These are phyloP conservation scores for Sonneratia caseolaris DNA, from an alignment of 345 rosid genomes.

Conservation along the genomic window DNA sequence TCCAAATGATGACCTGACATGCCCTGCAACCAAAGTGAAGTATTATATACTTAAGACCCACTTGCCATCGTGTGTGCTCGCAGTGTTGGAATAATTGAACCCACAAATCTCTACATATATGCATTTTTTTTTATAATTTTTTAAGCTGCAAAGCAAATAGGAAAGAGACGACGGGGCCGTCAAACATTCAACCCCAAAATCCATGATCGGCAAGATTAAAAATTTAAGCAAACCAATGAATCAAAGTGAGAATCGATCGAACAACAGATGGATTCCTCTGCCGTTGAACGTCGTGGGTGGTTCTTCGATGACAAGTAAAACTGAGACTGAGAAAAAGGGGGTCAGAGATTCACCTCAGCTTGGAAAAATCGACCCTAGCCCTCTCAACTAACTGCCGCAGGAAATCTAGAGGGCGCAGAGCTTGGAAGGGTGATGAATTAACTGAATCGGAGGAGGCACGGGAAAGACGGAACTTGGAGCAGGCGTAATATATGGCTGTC, in stretches of 20 bases:
- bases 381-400: neutral
- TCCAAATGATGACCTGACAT: conserved; percentile 4
- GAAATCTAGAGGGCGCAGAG: conserved; percentile 4
- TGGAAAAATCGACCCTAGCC: neutral
- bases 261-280: neutral
- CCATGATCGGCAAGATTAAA: neutral
- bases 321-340: neutral
- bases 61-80: neutral
- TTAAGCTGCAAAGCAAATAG: neutral
- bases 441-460: neutral
- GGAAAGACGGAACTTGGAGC: neutral
- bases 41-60: neutral
- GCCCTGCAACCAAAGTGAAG: neutral
- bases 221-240: neutral
- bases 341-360: neutral
- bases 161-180: neutral
- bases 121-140: neutral
- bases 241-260: neutral
- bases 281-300: neutral
- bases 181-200: neutral
- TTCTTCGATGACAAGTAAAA: neutral
- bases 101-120: neutral
- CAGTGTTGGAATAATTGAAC: neutral
- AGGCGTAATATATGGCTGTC: neutral
- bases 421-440: neutral